Base-by-base conservation (phyloP, 1,139 yeast species). In the Yamadazyma friedrichii region DNA sequence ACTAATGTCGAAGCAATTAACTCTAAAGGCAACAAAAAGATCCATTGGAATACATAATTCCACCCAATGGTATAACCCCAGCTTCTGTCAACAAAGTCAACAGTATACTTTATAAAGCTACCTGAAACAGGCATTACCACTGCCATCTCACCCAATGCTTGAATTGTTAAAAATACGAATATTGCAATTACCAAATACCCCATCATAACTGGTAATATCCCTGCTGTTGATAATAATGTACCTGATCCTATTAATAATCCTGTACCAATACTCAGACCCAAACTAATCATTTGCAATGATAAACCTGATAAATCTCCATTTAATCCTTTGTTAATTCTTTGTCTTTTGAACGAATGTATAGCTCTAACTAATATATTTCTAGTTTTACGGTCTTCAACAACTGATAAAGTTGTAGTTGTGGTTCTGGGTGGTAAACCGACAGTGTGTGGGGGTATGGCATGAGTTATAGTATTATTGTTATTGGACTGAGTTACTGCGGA, bases 311-410 rank as follows among this genome's bases (percentile, higher is more conserved):
- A 13, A 13, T 30, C 15, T 6, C 11, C 11, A n/a, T n/a, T n/a
- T n/a, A n/a, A n/a, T n/a, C n/a, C n/a, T n/a, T 27, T 22, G 25
- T 6, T 27, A 6, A 15, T 16, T 29, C 17, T n/a, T 17, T 16
- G 39, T 41, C 46, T 39, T 38, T 39, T 49, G 36, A 51, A 51
- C 4, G 54, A 52, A 38, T 48, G 46, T n/a, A 42, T 9, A 8
- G 44, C 15, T 29, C 43, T 40, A 3, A 36, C 15, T n/a, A 36
- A 22, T 12, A n/a, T 11, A 12, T 25, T 25, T 25, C 11, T 25
- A 5, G 27, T 4, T 5, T 6, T 25, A 26, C 31, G 31, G 11
- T 28, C n/a, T 12, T 36, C 12, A 8, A 31, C 31, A 15, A 36
- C 10, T 34, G 37, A 34, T 10, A 9, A n/a, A 16, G n/a, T 15